A percentile compares a stretch with the other conserved stretches of the same genome.
These are phyloP conservation scores for Fusarium robinianum DNA, from an alignment of 2,329 filamentous ascomycete genomes.

Conservation along the genomic window DNA sequence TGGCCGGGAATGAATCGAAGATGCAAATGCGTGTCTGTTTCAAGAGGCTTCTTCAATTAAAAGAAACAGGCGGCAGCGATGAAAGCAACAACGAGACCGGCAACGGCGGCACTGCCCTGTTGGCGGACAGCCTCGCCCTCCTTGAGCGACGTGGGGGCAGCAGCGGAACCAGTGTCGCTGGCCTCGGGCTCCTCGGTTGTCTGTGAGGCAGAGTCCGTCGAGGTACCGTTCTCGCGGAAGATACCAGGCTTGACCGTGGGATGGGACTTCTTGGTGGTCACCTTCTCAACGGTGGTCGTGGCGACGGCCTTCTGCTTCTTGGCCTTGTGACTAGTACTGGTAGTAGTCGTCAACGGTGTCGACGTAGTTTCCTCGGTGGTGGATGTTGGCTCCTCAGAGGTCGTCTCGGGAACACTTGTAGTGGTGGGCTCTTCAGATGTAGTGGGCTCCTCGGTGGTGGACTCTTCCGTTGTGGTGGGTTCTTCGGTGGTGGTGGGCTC, in stretches of 20 bases:
- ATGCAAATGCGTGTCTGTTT: conserved; percentile 1
- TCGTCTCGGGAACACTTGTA: conserved; percentile 27
- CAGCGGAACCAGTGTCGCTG: conserved; percentile 35
- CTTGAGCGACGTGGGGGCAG: conserved; percentile 42
- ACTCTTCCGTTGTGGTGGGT: conserved; percentile 31
- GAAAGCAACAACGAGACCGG: conserved; percentile 60
- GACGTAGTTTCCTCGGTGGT: too few species aligned
- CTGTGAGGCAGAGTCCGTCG: conserved; percentile 21
- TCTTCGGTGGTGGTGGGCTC: conserved; percentile 16
- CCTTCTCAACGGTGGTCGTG: conserved; percentile 1
- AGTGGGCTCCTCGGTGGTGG: conserved; percentile 29
- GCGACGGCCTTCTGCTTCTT: conserved; percentile 26
- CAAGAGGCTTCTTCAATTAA: conserved; percentile 34
- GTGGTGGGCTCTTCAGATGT: neutral
- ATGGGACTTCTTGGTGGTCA: conserved; percentile 19
- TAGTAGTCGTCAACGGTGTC: conserved; percentile 35
- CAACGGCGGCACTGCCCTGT: conserved; percentile 56
- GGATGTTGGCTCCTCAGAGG: conserved; percentile 23
- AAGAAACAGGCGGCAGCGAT: conserved; percentile 57
- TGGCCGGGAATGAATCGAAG: conserved; percentile 27
- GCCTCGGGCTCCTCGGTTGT: conserved; percentile 26
- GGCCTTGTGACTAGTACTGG: conserved; percentile 17
- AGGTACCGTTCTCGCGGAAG: conserved; percentile 58
- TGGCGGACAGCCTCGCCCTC: conserved; percentile 53
- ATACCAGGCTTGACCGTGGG: conserved; percentile 48